Evolutionary conservation across 2,329 filamentous ascomycete species (phyloP).

Genomic region (Verruconis gallopava): DNA sequence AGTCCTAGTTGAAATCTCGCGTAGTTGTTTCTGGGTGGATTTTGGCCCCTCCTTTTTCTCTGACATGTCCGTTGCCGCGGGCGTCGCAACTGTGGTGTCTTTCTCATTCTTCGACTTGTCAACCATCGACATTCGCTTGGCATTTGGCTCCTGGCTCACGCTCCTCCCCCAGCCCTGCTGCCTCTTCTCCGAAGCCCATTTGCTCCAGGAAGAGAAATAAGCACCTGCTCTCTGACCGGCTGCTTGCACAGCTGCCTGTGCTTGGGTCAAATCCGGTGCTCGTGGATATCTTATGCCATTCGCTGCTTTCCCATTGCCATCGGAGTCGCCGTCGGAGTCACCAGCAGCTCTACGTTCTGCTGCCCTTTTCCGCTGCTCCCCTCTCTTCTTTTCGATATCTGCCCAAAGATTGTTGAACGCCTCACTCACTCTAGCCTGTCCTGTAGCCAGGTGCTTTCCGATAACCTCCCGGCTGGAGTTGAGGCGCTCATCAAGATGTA

Average conservation of each 20-base stretch:
- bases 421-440: slow-evolving; percentile 74
- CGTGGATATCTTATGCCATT: slow-evolving; percentile 15
- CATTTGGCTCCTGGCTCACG: not conserved
- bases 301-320: slow-evolving; percentile 1
- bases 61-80: not conserved
- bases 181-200: slow-evolving; percentile 62
- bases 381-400: slow-evolving; percentile 72
- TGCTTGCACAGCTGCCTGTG: slow-evolving; percentile 41
- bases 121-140: not conserved
- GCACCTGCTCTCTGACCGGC: slow-evolving; percentile 45
- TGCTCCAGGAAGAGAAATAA: slow-evolving; percentile 50
- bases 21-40: not conserved
- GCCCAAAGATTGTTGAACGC: slow-evolving; percentile 82
- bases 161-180: slow-evolving; percentile 34
- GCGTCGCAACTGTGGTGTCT: not conserved
- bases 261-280: slow-evolving; percentile 37
- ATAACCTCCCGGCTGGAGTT: slow-evolving; percentile 72
- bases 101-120: not conserved
- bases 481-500: slow-evolving; percentile 85
- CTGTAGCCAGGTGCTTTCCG: slow-evolving; percentile 78
- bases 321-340: slow-evolving; percentile 12
- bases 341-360: slow-evolving; percentile 40
- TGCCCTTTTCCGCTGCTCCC: slow-evolving; percentile 52
- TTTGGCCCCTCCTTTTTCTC: not conserved
- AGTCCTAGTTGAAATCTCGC: no score